Evolutionary conservation across 1,284 basidiomycete species (phyloP), one percentile per base, ranked within the genome.

Genomic region (Earliella scabrosa): DNA sequence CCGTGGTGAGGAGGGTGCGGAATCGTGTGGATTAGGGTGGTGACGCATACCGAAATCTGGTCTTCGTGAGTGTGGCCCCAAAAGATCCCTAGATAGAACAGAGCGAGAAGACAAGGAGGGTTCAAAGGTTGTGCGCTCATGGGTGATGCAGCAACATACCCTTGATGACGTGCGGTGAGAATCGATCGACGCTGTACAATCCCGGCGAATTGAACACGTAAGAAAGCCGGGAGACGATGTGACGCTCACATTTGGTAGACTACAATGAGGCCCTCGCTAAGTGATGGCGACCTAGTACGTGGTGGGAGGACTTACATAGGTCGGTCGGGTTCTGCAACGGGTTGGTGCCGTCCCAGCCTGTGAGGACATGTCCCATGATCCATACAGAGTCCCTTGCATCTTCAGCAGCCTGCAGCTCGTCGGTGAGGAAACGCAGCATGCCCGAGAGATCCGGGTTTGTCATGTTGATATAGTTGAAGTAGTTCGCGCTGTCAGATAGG

Each of bases 31-130:
- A 32, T 44, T 20, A 14, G 20, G 43, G 14, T 10, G 23, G 34
- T 7, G 20, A 13, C 36, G 72, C 81, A 45, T 58, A 87, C 87
- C n/a, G 83, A 85, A 52, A 90, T 69, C 70, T 91, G 82, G 68
- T 93, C 92, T 68, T 93, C 90, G 60, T 93, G 91, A 1, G 88
- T 88, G 68, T 93, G 92, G 2, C 91, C 91, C 65, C 81, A 92
- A 75, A 93, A 92, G 41, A 92, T 84, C 60, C 82, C 86, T 88
- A 32, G 43, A 38, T 32, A 14, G 10, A 18, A 24, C 20, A 26
- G 29, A 4, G 35, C 36, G 56, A 8, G 61, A 58, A n/a, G n/a
- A n/a, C n/a, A n/a, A n/a, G n/a, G n/a, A n/a, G n/a, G 41, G 60
- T 27, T 14, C 50, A 21, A 36, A 38, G 39, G 6, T 10, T 27